Evolutionary conservation across 2,329 filamentous ascomycete species (phyloP).

Genomic region (Stachybotrys echinatus): DNA sequence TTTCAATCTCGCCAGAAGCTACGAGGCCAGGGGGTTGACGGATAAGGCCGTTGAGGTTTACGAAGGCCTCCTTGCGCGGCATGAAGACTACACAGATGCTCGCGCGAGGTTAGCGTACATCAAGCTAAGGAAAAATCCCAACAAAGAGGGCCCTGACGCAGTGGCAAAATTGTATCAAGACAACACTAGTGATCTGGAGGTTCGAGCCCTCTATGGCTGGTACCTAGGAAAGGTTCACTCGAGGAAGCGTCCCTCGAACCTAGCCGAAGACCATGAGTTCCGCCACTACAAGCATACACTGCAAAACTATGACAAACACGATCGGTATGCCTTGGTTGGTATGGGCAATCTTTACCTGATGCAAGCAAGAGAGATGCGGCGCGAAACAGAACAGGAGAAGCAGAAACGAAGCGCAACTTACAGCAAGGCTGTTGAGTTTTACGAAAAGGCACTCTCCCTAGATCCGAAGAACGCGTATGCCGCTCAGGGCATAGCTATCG

Average conservation of each 20-base stretch:
- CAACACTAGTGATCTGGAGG: slow-evolving; percentile 81
- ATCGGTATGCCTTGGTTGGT: slow-evolving; percentile 90
- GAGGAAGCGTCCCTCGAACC: slow-evolving; percentile 74
- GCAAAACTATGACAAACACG: slow-evolving; percentile 93
- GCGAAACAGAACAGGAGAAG: slow-evolving; percentile 83
- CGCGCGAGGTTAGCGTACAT: slow-evolving; percentile 87
- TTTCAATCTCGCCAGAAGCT: slow-evolving; percentile 91
- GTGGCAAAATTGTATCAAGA: slow-evolving; percentile 82
- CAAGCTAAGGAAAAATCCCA: slow-evolving; percentile 71
- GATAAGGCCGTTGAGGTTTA: slow-evolving; percentile 88
- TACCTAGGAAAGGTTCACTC: slow-evolving; percentile 77
- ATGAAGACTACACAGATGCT: slow-evolving; percentile 90
- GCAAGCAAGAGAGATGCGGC: slow-evolving; percentile 88
- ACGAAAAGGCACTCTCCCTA: slow-evolving; percentile 93
- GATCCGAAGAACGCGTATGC: slow-evolving; percentile 95
- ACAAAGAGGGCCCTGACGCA: slow-evolving; percentile 79
- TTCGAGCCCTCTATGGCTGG: slow-evolving; percentile 91
- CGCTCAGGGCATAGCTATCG: slow-evolving; percentile 92
- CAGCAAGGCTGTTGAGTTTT: slow-evolving; percentile 92
- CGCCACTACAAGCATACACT: slow-evolving; percentile 95
- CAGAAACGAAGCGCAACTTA: slow-evolving; percentile 86
- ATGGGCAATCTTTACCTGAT: slow-evolving; percentile 93
- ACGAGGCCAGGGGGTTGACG: slow-evolving; percentile 75
- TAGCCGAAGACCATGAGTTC: slow-evolving; percentile 86
- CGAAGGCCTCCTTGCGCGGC: slow-evolving; percentile 75